Base-by-base conservation (phyloP, 73 alveolate genomes). In the Vitrella brassicaformis region DNA sequence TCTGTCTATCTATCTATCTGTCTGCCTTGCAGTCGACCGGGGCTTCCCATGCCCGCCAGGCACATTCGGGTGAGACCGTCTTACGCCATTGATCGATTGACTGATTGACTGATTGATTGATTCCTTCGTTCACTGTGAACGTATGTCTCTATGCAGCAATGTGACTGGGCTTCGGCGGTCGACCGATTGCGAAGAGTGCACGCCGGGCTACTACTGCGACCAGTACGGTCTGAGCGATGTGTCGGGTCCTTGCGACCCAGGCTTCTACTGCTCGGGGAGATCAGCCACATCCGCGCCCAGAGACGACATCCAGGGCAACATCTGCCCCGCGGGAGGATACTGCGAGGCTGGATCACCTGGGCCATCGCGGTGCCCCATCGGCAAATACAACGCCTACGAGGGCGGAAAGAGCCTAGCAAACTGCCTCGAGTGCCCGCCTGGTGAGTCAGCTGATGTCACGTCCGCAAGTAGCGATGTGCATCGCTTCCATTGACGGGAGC, bases 251-350 rank as follows among this genome's bases (percentile, higher is more conserved):
- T 90, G 96, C 45, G 92, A 82, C 74, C 81, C 89, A 28, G 96
- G 96, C 19, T 90, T 64, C 71, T 78, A 71, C 71, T 90, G 96
- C 68, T 68, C 65, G n/a, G 84, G 71, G 31, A 86, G 90, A 30
- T 75, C 93, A 22, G 70, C 78, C 47, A 78, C 82, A 0, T 82
- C 87, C 26, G 85, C 88, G 45, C 91, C 93, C 71, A 65, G 85
- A 26, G 88, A 82, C 47, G 85, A 81, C 26, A 30, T 67, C 28
- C 70, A 87, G 10, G 91, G 89, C 27, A 75, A 76, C n/a, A 67
- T 75, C 31, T 90, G 96, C 79, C 92, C 96, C 22, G 94, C 96
- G 10, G 96, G 96, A 0, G 89, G 90, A 27, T 90, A 90, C 82
- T 90, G 96, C 71, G 71, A 32, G 25, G 75, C 46, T 71, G 93